Evolutionary conservation across 139 green algal genomes (phyloP).

Genomic region (Spirogloea muscicola): DNA sequence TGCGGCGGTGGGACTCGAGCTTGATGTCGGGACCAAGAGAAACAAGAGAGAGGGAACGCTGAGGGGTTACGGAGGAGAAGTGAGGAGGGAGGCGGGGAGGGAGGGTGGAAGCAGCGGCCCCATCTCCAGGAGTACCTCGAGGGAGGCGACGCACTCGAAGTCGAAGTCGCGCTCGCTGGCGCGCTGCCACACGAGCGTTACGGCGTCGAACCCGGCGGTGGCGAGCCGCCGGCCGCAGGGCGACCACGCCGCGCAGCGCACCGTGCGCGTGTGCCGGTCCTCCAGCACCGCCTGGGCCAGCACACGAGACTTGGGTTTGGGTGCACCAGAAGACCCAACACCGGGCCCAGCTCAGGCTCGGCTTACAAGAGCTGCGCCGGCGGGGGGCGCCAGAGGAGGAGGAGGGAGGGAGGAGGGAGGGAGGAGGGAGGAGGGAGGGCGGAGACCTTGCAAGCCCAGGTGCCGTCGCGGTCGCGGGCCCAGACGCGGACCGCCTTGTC

Average conservation of each 20-base stretch:
- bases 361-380: no score
- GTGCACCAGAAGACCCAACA: no score
- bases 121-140: no score
- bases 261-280: constrained; percentile 65
- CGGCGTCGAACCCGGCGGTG: constrained; percentile 83
- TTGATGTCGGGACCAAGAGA: neutral
- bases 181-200: constrained; percentile 72
- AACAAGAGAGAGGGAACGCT: neutral
- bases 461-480: constrained; percentile 20
- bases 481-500: constrained; percentile 88
- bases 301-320: constrained; percentile 7
- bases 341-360: no score
- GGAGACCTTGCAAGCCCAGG: constrained; percentile 5
- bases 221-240: constrained; percentile 68
- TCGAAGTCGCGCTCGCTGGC: constrained; percentile 15
- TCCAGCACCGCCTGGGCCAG: constrained; percentile 46
- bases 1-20: no score
- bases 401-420: no score
- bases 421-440: neutral
- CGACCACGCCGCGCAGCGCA: constrained; percentile 73
- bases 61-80: no score
- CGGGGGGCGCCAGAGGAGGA: no score
- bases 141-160: neutral
- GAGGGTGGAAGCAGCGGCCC: no score
- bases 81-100: no score